phyloP scores from a whole-genome alignment of 345 rosid species.

The Hevea brasiliensis region DNA sequence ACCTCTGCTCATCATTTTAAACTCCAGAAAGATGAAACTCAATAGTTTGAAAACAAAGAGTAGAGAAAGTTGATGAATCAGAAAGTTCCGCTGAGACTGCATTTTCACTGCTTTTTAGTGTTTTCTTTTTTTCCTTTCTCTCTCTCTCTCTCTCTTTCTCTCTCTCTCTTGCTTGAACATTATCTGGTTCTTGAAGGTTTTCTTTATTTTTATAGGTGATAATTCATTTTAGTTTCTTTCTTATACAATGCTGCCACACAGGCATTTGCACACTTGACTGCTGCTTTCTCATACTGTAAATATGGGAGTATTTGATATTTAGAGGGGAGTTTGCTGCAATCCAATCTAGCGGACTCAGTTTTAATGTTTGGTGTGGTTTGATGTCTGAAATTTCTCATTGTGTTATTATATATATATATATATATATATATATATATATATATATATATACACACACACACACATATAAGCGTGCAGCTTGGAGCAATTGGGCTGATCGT shows the following conservation, averaged over 20 bases:
- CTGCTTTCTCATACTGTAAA: constrained; percentile 59
- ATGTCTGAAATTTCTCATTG: constrained; percentile 1
- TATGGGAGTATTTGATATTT: constrained; percentile 47
- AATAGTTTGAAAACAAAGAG: constrained; percentile 30
- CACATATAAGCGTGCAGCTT: constrained; percentile 13
- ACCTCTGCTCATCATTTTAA: background rate
- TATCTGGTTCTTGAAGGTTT: constrained; percentile 24
- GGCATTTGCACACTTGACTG: constrained; percentile 41
- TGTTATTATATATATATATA: no score
- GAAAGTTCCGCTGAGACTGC: constrained; percentile 28
- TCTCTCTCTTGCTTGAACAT: constrained; percentile 3
- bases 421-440: no score
- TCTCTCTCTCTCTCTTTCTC: no score
- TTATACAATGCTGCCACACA: constrained; percentile 29
- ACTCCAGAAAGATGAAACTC: constrained; percentile 21
- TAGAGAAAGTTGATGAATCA: constrained; percentile 22
- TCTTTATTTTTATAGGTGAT: constrained; percentile 33
- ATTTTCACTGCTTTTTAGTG: constrained; percentile 22
- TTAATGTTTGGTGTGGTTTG: constrained; percentile 27
- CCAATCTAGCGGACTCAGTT: constrained; percentile 31
- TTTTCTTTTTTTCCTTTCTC: constrained; percentile 12
- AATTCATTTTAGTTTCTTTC: constrained; percentile 29
- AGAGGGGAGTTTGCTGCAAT: constrained; percentile 48
- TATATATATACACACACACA: no score
- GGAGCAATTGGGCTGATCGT: background rate